phyloP scores from a whole-genome alignment of 1,139 yeast genomes.

The Debaryomyces sp. region DNA sequence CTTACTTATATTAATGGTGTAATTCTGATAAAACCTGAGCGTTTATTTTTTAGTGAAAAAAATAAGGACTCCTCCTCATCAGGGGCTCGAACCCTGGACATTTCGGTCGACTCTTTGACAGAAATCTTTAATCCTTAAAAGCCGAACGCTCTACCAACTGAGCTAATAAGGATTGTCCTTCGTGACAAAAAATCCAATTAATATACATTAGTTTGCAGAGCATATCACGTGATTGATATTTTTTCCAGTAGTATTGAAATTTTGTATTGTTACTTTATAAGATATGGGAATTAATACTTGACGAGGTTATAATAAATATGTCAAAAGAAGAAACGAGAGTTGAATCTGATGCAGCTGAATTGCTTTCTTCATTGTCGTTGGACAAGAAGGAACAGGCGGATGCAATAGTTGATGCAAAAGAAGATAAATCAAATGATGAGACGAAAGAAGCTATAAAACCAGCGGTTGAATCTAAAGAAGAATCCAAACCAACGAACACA shows the following conservation, averaged over 20 bases:
- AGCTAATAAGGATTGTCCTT: constrained; percentile 11
- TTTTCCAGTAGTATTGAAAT: neutral
- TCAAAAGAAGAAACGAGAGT: constrained; percentile 24
- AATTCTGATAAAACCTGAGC: no score
- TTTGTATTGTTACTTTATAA: neutral
- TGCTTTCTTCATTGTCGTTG: constrained; percentile 34
- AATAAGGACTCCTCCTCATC: constrained; percentile 12
- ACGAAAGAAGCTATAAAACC: constrained; percentile 1
- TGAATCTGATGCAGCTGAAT: constrained; percentile 34
- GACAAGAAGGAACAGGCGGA: constrained; percentile 11
- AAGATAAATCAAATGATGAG: constrained; percentile 14
- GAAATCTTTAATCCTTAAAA: constrained; percentile 10
- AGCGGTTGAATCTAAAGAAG: constrained; percentile 8
- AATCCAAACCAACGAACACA: constrained; percentile 14
- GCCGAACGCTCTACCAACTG: constrained; percentile 14
- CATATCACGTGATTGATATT: neutral
- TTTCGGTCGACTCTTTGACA: constrained; percentile 12
- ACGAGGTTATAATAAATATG: constrained; percentile 11
- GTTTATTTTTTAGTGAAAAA: no score
- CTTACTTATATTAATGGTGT: neutral
- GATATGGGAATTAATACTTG: neutral
- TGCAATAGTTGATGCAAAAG: constrained; percentile 1
- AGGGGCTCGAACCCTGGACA: constrained; percentile 14
- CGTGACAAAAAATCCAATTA: neutral
- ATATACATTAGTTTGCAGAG: neutral